Evolutionary conservation across 768 basidiomycete genomes (phyloP).

Genomic region (Boletus vinaceobasis): DNA sequence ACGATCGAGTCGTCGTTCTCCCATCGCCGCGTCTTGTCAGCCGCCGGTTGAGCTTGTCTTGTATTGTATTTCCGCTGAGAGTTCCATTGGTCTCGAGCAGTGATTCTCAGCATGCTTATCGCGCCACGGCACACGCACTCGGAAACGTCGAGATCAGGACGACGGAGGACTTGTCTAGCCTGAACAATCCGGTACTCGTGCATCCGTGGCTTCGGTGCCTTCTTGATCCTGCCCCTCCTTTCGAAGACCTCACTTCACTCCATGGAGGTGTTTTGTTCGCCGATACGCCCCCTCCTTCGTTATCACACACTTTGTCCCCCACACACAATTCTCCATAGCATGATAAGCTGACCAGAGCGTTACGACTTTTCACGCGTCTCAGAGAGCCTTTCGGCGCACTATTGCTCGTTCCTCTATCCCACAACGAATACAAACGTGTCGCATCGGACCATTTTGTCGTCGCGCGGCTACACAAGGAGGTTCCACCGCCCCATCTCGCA

Average conservation of each 20-base stretch:
- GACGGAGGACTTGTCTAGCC: background rate
- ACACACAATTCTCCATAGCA: no score
- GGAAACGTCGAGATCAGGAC: background rate
- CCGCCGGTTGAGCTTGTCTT: no score
- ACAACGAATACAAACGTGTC: no score
- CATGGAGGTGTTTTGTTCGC: no score
- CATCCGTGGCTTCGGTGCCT: background rate
- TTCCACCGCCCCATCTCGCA: no score
- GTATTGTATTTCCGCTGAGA: background rate
- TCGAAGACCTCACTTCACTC: background rate
- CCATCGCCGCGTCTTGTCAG: background rate
- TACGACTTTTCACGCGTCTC: no score
- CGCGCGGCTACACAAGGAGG: no score
- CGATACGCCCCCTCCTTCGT: background rate
- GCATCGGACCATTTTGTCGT: no score
- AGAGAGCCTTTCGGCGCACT: no score
- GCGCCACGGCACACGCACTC: background rate
- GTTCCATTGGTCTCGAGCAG: no score
- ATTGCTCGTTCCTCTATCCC: no score
- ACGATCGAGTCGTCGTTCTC: background rate
- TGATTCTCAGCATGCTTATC: background rate
- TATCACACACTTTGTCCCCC: background rate
- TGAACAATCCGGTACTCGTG: background rate
- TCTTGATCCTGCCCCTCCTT: background rate
- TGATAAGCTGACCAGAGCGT: no score